Evolutionary conservation across 106 monocot genomes (phyloP).

Genomic region (Allium sativum): DNA sequence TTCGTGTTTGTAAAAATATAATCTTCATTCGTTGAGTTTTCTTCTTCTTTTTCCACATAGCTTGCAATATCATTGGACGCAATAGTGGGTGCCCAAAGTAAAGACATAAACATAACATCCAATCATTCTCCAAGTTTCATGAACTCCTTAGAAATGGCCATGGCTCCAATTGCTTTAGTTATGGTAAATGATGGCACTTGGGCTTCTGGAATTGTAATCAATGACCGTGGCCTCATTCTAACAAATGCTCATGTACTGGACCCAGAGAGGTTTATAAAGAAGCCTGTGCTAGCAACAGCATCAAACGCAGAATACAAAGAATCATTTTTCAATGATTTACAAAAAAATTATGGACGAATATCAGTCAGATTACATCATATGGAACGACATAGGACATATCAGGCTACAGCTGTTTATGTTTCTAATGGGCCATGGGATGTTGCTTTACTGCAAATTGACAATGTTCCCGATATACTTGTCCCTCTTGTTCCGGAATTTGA

Average conservation of each 20-base stretch:
- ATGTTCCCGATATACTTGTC: slow-evolving; percentile 29
- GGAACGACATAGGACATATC: slow-evolving; percentile 39
- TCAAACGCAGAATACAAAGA: not conserved
- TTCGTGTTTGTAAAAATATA: too few relatives aligned
- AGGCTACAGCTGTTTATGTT: slow-evolving; percentile 71
- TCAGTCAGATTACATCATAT: slow-evolving; percentile 49
- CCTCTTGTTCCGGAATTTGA: slow-evolving; percentile 43
- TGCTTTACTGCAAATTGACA: slow-evolving; percentile 75
- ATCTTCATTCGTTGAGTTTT: too few relatives aligned
- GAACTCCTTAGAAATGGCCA: slow-evolving; percentile 36
- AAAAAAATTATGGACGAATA: slow-evolving; percentile 34
- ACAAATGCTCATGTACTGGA: slow-evolving; percentile 95
- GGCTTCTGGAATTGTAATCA: slow-evolving; percentile 89
- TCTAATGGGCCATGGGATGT: slow-evolving; percentile 89
- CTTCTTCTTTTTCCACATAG: slow-evolving; percentile 10
- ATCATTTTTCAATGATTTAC: slow-evolving; percentile 17
- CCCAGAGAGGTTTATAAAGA: slow-evolving; percentile 79
- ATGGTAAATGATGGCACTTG: slow-evolving; percentile 68
- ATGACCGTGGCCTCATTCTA: slow-evolving; percentile 61
- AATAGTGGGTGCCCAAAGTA: slow-evolving; percentile 28
- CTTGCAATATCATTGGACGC: slow-evolving; percentile 82
- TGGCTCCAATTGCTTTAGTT: slow-evolving; percentile 64
- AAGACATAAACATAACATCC: not conserved
- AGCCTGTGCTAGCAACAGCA: slow-evolving; percentile 23
- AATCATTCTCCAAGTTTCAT: slow-evolving; percentile 6